Percentiles rank a stretch among this genome's conserved stretches.
Evolutionary conservation across 2,329 filamentous ascomycete genomes (phyloP).

Genomic region (Penicillium sp.): DNA sequence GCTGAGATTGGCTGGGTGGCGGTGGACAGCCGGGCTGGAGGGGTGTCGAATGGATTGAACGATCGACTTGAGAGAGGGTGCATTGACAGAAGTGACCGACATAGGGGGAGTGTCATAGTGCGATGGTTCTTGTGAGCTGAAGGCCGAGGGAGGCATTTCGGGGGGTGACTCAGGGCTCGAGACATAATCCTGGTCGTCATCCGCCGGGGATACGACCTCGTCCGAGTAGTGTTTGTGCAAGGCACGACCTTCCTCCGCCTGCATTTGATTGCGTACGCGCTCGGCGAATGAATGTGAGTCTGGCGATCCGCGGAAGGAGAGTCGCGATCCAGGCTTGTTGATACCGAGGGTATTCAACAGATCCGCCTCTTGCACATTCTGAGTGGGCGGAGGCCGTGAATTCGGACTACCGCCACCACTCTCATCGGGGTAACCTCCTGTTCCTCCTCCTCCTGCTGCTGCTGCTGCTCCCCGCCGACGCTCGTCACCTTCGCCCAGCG

Average conservation of each 20-base stretch:
- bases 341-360: constrained; percentile 40
- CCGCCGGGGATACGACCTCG: constrained; percentile 34
- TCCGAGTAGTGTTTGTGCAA: constrained; percentile 50
- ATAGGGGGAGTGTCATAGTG: constrained; percentile 34
- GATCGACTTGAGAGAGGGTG: constrained; percentile 29
- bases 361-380: constrained; percentile 42
- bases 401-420: constrained; percentile 12
- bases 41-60: constrained; percentile 33
- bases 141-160: constrained; percentile 12
- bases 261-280: constrained; percentile 55
- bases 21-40: constrained; percentile 25
- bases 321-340: constrained; percentile 37
- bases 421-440: neutral
- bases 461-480: constrained; percentile 19
- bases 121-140: constrained; percentile 11
- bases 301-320: constrained; percentile 43
- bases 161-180: constrained; percentile 21
- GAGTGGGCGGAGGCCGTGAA: constrained; percentile 36
- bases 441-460: constrained; percentile 8
- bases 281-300: constrained; percentile 52
- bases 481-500: constrained; percentile 28
- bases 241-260: constrained; percentile 56
- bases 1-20: constrained; percentile 21
- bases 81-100: constrained; percentile 26
- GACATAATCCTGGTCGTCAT: constrained; percentile 22